These are phyloP conservation scores for Closterium sp. DNA, from an alignment of 139 green algal genomes.

Conservation along the genomic window DNA sequence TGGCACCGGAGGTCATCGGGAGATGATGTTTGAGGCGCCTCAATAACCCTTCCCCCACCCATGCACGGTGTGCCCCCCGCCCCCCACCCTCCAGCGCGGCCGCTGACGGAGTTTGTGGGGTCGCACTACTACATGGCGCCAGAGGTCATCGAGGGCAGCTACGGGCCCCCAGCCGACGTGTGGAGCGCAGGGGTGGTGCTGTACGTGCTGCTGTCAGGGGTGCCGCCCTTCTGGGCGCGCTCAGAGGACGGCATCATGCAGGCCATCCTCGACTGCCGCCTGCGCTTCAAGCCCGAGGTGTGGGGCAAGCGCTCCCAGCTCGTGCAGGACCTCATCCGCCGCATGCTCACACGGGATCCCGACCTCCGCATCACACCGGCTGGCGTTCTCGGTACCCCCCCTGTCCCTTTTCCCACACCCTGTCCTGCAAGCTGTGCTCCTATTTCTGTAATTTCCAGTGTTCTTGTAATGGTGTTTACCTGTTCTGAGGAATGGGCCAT, in stretches of 20 bases:
- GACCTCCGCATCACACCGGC: neutral
- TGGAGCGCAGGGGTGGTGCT: conserved; percentile 91
- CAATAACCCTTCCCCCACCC: no score
- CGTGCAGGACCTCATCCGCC: conserved; percentile 52
- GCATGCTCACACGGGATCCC: conserved; percentile 50
- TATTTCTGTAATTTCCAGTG: neutral
- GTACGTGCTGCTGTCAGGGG: conserved; percentile 91
- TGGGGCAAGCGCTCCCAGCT: conserved; percentile 67
- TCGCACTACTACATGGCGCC: conserved; percentile 89
- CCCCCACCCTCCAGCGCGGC: neutral
- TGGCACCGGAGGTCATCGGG: conserved; percentile 83
- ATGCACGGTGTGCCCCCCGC: no score
- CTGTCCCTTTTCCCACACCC: neutral
- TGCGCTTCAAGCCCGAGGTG: conserved; percentile 66
- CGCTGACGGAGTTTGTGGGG: conserved; percentile 80
- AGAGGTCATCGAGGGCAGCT: conserved; percentile 73
- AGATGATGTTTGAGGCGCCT: no score
- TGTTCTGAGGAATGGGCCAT: neutral
- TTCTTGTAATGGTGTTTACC: neutral
- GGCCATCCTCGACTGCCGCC: conserved; percentile 60
- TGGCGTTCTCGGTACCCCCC: neutral
- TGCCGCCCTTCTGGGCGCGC: conserved; percentile 88
- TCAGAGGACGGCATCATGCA: conserved; percentile 83
- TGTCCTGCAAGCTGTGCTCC: neutral
- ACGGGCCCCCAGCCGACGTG: conserved; percentile 83